Conservation (phyloP, 202 grass and related monocot species). For the Eragrostis tef region DNA sequence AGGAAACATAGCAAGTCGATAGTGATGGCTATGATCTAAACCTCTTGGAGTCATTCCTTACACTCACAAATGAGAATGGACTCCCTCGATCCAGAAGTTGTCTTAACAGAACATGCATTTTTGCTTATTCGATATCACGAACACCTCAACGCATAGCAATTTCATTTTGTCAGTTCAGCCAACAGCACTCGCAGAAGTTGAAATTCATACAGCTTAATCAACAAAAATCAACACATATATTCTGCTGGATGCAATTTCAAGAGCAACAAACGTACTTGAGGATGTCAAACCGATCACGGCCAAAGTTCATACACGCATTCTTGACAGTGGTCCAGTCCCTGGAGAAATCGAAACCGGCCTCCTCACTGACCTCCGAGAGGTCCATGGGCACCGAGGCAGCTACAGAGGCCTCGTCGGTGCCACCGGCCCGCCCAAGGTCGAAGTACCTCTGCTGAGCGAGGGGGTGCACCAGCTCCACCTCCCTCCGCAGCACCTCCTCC, state of each 20-base stretch:
- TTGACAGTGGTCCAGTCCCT: slow-evolving; percentile 81
- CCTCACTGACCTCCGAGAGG: slow-evolving; percentile 62
- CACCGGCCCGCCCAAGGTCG: slow-evolving; percentile 56
- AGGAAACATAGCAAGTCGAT: background rate
- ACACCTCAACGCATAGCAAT: background rate
- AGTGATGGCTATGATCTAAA: slow-evolving; percentile 22
- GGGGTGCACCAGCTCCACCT: slow-evolving; percentile 91
- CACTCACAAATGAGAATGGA: background rate
- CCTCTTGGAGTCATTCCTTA: background rate
- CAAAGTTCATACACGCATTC: slow-evolving; percentile 90
- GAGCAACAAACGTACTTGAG: slow-evolving; percentile 58
- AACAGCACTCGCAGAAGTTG: background rate
- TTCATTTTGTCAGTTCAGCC: no score
- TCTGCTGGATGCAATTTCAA: background rate
- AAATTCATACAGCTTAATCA: background rate
- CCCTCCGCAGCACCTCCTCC: slow-evolving; percentile 63
- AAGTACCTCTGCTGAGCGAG: slow-evolving; percentile 82
- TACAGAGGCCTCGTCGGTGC: slow-evolving; percentile 49
- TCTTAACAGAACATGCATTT: background rate
- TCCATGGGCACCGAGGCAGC: slow-evolving; percentile 66
- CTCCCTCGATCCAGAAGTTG: background rate
- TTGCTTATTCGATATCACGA: background rate
- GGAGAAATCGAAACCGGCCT: slow-evolving; percentile 73
- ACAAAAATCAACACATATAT: background rate
- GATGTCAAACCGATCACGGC: slow-evolving; percentile 89